Percentiles rank a stretch among this genome's conserved stretches.
Evolutionary conservation across 208 protist genomes (phyloP).

Genomic region (Acanthamoeba triangularis): DNA sequence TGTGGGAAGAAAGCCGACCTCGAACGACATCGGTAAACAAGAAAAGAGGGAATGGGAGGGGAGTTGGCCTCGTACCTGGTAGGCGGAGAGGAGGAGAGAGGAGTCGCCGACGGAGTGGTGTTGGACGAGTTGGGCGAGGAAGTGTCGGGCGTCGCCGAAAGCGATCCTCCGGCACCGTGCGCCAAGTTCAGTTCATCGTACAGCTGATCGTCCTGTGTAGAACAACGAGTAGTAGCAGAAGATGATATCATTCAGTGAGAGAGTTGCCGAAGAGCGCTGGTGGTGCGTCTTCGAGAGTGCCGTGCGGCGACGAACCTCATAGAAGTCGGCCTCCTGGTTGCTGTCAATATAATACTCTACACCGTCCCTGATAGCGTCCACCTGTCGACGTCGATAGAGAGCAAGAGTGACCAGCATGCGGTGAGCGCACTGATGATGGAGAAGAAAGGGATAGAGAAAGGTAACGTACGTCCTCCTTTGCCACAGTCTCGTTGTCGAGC

Average conservation of each 20-base stretch:
- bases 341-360: constrained; percentile 80
- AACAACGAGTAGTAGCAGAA: no score
- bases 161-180: neutral
- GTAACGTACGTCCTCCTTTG: constrained; percentile 22
- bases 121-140: constrained; percentile 43
- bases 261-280: no score
- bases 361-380: constrained; percentile 67
- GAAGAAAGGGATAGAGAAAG: no score
- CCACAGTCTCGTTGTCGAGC: constrained; percentile 64
- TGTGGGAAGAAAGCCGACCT: neutral
- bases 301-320: neutral
- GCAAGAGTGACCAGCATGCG: neutral
- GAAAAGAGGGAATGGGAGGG: no score
- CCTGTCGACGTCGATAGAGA: neutral
- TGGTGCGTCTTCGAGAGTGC: no score
- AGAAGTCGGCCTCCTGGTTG: constrained; percentile 76
- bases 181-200: constrained; percentile 44
- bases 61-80: constrained; percentile 38
- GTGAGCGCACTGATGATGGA: neutral
- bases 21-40: no score
- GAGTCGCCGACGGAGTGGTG: constrained; percentile 46
- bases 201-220: constrained; percentile 39
- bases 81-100: constrained; percentile 45
- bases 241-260: neutral
- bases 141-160: constrained; percentile 37